Evolutionary conservation across 2,329 filamentous ascomycete genomes (phyloP).

Genomic region (Epichloe sibirici): DNA sequence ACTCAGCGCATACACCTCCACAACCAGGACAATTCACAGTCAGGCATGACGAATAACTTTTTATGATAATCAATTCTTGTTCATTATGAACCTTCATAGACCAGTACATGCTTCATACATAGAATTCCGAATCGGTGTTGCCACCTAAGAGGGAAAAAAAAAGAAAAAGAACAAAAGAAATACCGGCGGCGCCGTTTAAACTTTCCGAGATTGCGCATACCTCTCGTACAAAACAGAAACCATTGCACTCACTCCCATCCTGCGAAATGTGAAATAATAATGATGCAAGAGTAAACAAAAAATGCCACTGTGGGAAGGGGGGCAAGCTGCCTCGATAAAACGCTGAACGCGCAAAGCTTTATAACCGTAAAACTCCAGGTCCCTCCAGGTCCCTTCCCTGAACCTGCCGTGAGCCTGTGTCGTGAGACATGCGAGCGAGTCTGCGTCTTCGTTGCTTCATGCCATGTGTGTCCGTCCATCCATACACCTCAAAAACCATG

Average conservation of each 20-base stretch:
- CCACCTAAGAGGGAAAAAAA: background rate
- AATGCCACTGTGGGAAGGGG: background rate
- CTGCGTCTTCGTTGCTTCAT: slow-evolving; percentile 2
- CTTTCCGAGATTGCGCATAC: background rate
- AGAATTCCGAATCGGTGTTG: background rate
- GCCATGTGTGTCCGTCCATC: background rate
- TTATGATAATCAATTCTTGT: no score
- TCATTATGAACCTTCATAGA: background rate
- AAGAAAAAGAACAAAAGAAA: background rate
- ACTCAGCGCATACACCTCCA: no score
- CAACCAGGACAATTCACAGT: no score
- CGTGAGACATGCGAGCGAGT: background rate
- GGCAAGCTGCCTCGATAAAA: background rate
- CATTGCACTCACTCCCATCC: background rate
- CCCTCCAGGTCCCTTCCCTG: background rate
- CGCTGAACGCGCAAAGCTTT: background rate
- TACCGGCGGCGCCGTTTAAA: slow-evolving; percentile 1
- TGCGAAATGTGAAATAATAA: background rate
- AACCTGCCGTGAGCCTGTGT: slow-evolving; percentile 1
- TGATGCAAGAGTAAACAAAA: background rate
- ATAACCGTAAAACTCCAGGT: slow-evolving; percentile 2
- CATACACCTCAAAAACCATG: background rate
- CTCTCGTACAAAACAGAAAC: background rate
- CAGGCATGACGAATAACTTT: no score
- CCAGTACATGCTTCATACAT: slow-evolving; percentile 4